phyloP scores from a whole-genome alignment of 192 early-diverging fungal species.

The Coemansia sp. region DNA sequence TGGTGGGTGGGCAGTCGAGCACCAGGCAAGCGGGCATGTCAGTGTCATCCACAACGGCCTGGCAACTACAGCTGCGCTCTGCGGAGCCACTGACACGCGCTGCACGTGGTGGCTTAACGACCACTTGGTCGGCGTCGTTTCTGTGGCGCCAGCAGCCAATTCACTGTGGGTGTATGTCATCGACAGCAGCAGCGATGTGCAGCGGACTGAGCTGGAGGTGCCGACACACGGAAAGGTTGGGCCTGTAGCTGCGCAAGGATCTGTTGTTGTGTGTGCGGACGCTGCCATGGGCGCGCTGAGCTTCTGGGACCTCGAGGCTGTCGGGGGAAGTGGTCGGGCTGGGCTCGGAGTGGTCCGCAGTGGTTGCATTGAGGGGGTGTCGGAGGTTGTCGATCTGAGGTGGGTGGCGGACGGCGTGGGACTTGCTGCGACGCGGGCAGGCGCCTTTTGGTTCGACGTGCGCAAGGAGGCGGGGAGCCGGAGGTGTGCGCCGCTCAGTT shows the following conservation, averaged over 20 bases:
- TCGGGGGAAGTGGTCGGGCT: not conserved
- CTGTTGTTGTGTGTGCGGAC: constrained; percentile 4
- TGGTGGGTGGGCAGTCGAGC: constrained; percentile 11
- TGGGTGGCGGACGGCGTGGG: constrained; percentile 18
- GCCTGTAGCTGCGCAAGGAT: constrained; percentile 8
- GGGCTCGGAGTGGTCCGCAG: not conserved
- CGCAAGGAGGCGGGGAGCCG: not conserved
- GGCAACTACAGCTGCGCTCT: not conserved
- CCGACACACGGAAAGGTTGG: constrained; percentile 1
- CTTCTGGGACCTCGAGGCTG: constrained; percentile 12
- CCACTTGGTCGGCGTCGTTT: constrained; percentile 12
- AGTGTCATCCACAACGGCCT: constrained; percentile 2
- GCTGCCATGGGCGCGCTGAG: constrained; percentile 2
- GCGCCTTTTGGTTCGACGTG: constrained; percentile 24
- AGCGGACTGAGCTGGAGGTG: constrained; percentile 1
- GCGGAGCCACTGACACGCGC: constrained; percentile 5
- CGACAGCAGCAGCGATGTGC: constrained; percentile 1
- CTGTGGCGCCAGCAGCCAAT: not conserved
- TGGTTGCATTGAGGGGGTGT: not conserved
- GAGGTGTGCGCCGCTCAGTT: not conserved
- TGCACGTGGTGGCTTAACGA: constrained; percentile 30
- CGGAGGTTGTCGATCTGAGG: constrained; percentile 9
- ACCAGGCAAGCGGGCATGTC: not conserved
- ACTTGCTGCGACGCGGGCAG: constrained; percentile 13
- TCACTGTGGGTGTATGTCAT: constrained; percentile 13